These are phyloP conservation scores for Colletotrichum sp. DNA, from an alignment of 2,329 filamentous ascomycete species.

Conservation along the genomic window DNA sequence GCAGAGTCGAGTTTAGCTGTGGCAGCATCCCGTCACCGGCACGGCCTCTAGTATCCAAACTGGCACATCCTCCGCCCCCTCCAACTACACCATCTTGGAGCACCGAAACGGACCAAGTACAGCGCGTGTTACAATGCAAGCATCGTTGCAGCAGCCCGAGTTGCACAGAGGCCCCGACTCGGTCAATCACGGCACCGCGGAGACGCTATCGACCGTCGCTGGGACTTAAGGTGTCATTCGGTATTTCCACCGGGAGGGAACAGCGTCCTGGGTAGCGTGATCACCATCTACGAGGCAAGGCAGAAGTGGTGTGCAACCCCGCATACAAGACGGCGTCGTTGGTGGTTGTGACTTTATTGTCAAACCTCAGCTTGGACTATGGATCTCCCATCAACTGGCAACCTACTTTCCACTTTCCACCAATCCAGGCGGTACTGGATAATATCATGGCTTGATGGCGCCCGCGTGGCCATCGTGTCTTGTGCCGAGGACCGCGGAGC, in stretches of 20 bases:
- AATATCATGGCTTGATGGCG: background rate
- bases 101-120: background rate
- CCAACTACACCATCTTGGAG: background rate
- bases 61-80: background rate
- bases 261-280: slow-evolving; percentile 18
- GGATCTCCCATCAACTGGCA: background rate
- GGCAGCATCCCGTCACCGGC: background rate
- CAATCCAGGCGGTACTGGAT: background rate
- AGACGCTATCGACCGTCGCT: background rate
- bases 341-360: background rate
- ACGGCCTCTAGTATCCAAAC: background rate
- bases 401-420: background rate
- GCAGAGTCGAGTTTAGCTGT: background rate
- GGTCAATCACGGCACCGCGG: slow-evolving; percentile 1
- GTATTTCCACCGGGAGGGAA: slow-evolving; percentile 17
- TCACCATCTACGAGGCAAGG: background rate
- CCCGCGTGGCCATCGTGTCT: background rate
- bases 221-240: slow-evolving; percentile 12
- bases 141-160: slow-evolving; percentile 8
- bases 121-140: slow-evolving; percentile 9
- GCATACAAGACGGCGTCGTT: background rate
- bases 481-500: background rate
- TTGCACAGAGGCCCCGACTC: slow-evolving; percentile 8
- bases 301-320: slow-evolving; percentile 8
- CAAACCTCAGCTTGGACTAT: background rate